Evolutionary conservation across 495 filamentous ascomycete species (phyloP), one percentile per base, ranked within the genome.

Genomic region (Poronia punctata): DNA sequence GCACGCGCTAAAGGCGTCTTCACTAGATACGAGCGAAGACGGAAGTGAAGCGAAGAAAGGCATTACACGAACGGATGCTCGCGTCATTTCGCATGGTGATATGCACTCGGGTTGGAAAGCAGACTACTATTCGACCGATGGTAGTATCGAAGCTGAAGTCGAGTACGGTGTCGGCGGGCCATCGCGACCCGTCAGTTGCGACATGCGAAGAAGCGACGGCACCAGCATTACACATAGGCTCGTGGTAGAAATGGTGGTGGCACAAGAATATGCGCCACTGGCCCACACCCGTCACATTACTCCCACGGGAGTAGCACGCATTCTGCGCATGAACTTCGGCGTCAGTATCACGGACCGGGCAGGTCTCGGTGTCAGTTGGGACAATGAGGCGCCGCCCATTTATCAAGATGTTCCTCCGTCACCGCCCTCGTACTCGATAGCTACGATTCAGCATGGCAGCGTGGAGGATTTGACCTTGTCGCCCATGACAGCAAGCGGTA

Each of bases 301-400:
- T 1, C 88, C 90, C 4, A 96, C 92, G 0, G 92, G 92, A 22
- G 80, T 86, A 2, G 92, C 92, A 0, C 78, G 92, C 32, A 88
- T 99, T 19, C 68, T 99, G 28, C 78, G 90, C 40, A 96, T 93
- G 82, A 87, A 95, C 54, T 96, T 96, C 72, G 73, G 74, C 46
- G 65, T 87, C 23, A 65, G 76, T 24, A 68, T 96, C 36, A 96
- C 90, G 1, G 84, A 94, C 58, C 75, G 88, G 24, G 75, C 74
- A 12, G 92, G 93, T 2, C 70, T 97, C 37, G 92, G 92, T 3
- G 90, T 99, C 54, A 85, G 81, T 54, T 99, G 92, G 92, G 92
- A 99, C 43, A 88, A 95, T 62, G 92, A 99, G 64, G 78, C 83
- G 60, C 92, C 92, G 24, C 92, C 92, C 0, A 78, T 90, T 53